Base-by-base conservation (phyloP, 2,329 filamentous ascomycete species). In the Lasiodiplodia gonubiensis region DNA sequence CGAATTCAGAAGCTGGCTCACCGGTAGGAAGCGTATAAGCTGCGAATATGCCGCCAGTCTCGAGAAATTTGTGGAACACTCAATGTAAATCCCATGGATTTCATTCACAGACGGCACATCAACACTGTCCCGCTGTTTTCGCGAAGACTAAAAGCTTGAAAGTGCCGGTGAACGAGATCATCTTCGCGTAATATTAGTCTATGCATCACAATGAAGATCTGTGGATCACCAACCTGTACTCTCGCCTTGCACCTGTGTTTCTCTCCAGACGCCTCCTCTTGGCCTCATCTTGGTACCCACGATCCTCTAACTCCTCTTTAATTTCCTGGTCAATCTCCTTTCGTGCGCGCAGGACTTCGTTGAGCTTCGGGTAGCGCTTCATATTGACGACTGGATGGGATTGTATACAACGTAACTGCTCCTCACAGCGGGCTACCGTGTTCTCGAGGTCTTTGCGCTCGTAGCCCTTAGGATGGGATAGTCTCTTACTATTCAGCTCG, bases 321-420 rank as follows among this genome's bases (percentile, higher is more conserved):
- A 92, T 78, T 70, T 86, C 82, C 65, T 87, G 85, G 74, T 94
- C 91, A 0, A 92, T 87, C 66, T 92, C 87, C 67, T 90, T 87
- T 70, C 91, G 83, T 12, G 92, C 84, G 51, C 73, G 73, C 75
- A 80, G 77, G 33, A 79, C 70, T 67, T 76, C 68, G 21, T 52
- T 54, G 25, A 66, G 64, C 53, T 64, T 53, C 2, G 68, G 55
- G 23, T 42, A 63, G 21, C 33, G 48, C n/a, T 33, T 25, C 53
- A 68, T 66, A 37, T 18, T 54, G 42, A 66, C 53, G 42, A 66
- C 53, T 10, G 95, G 95, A 8, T 93, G 92, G 46, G 89, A 87
- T 74, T 92, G 85, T 64, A 98, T 89, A 76, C 97, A 97, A 30
- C 92, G 86, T 70, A 99, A 80, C 79, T 98, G 94, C 78, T 97